Evolutionary conservation across 164 flowering plant genomes (phyloP), one percentile per base, ranked within the genome.

Genomic region (Aristolochia californica): DNA sequence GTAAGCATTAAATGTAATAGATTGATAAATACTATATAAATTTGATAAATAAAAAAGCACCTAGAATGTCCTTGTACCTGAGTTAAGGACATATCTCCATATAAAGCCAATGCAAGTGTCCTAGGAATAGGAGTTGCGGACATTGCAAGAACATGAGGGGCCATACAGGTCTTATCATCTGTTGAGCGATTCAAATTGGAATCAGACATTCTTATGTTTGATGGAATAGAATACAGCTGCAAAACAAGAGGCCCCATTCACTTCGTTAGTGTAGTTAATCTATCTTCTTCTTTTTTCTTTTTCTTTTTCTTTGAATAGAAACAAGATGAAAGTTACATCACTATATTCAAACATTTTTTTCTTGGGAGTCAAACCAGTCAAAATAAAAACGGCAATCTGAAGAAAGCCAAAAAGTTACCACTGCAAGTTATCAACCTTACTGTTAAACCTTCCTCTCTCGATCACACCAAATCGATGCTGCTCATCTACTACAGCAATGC

Each of bases 81-180:
- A 43, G 95, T 89, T 51, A 93, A 70, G 51, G 97, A 89, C 82
- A 89, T 81, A 59, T 93, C 99, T 17, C 94, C 97, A 74, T 85
- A 84, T 62, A 93, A 74, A 55, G 97, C 89, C 72, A 88, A 88
- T 28, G 97, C 97, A 74, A 93, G 97, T 54, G 91, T 78, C 74
- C 99, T 87, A 57, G 99, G 99, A 43, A 93, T 93, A 30, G 99
- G 99, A 57, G 97, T 93, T 34, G 99, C 99, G 23, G 99, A 82
- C 87, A 93, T 79, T 44, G 97, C 96, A 68, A 93, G 93, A 70
- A 93, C 72, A 77, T 93, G 97, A 28, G 99, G 99, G 20, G 99
- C 99, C 99, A 93, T 93, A 43, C 54, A 43, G 11, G 48, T 64
- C 55, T 75, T 83, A 61, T 57, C 68, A 60, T 74, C 67, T 9